Conservation (phyloP, 78 protist genomes). For the Protostelium mycophagum region DNA sequence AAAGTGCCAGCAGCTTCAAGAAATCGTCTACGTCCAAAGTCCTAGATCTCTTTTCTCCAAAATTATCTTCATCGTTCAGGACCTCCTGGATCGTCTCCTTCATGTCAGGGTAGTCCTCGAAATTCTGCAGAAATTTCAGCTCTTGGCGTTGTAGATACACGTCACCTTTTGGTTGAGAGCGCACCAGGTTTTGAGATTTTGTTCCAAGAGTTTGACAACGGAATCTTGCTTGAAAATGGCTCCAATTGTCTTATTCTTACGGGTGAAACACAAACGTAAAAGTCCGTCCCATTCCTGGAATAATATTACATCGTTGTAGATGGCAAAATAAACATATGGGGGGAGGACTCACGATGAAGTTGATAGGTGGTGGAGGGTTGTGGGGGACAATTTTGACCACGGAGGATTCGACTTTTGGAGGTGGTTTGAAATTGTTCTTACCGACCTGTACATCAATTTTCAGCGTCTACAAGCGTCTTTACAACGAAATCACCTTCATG, state of each 20-base stretch:
- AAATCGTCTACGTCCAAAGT: conserved; percentile 87
- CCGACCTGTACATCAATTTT: conserved; percentile 18
- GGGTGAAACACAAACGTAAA: conserved; percentile 82
- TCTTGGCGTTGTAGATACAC: background rate
- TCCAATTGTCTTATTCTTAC: conserved; percentile 96
- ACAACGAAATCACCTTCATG: conserved; percentile 82
- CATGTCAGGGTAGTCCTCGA: conserved; percentile 13
- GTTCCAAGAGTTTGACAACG: conserved; percentile 69
- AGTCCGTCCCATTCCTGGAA: conserved; percentile 97
- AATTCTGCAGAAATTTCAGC: background rate
- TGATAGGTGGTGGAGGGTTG: conserved; percentile 93
- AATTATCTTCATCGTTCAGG: conserved; percentile 25
- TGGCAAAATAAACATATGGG: background rate
- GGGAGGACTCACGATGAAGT: conserved; percentile 69
- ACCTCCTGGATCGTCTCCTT: conserved; percentile 42
- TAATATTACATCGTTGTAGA: background rate
- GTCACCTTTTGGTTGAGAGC: conserved; percentile 57
- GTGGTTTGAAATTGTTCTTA: conserved; percentile 95
- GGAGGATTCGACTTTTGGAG: conserved; percentile 99
- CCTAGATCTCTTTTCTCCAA: conserved; percentile 69
- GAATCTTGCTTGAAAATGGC: conserved; percentile 71
- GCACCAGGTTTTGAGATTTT: conserved; percentile 79
- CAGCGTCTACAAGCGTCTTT: background rate
- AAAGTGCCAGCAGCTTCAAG: conserved; percentile 32
- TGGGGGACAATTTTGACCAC: conserved; percentile 95